phyloP scores from a whole-genome alignment of 2,329 filamentous ascomycete species.

The Aureobasidium leucospermi region DNA sequence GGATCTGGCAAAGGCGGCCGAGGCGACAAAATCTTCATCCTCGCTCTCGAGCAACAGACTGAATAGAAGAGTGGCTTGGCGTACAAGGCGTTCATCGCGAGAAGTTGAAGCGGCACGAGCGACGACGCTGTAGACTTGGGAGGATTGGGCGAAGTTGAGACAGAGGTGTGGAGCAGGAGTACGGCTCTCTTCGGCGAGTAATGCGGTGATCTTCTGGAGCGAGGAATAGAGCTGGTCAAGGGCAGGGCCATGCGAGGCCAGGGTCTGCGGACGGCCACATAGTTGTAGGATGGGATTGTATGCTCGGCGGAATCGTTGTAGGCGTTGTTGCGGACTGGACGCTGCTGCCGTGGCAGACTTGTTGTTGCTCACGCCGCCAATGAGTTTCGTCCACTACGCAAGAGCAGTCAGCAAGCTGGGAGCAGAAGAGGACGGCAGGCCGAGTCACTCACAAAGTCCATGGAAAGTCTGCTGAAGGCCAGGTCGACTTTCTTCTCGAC shows the following conservation, averaged over 20 bases:
- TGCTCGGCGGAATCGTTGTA: conserved; percentile 53
- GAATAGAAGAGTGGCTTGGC: conserved; percentile 78
- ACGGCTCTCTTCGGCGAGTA: conserved; percentile 83
- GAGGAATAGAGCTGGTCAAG: conserved; percentile 43
- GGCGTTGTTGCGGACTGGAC: conserved; percentile 53
- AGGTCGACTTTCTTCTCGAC: not conserved
- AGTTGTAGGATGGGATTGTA: conserved; percentile 55
- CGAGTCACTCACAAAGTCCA: conserved; percentile 17
- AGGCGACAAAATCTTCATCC: conserved; percentile 89
- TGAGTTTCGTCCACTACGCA: conserved; percentile 54
- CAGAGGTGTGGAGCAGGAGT: conserved; percentile 86
- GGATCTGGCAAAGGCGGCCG: conserved; percentile 74
- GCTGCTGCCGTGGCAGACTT: conserved; percentile 39
- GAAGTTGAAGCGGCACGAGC: conserved; percentile 82
- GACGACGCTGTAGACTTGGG: conserved; percentile 83
- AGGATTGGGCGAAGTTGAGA: conserved; percentile 75
- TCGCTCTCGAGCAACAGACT: conserved; percentile 91
- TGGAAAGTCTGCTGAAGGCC: not conserved
- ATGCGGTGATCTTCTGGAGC: conserved; percentile 51
- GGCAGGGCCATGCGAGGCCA: conserved; percentile 45
- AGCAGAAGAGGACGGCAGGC: not conserved
- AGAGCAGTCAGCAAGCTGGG: not conserved
- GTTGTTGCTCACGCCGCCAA: conserved; percentile 47
- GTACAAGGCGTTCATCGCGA: conserved; percentile 77
- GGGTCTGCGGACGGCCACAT: conserved; percentile 50